Percentiles rank a stretch among this genome's conserved stretches.
Conservation (phyloP, 2,329 filamentous ascomycete genomes). For the Botrytis medusae region DNA sequence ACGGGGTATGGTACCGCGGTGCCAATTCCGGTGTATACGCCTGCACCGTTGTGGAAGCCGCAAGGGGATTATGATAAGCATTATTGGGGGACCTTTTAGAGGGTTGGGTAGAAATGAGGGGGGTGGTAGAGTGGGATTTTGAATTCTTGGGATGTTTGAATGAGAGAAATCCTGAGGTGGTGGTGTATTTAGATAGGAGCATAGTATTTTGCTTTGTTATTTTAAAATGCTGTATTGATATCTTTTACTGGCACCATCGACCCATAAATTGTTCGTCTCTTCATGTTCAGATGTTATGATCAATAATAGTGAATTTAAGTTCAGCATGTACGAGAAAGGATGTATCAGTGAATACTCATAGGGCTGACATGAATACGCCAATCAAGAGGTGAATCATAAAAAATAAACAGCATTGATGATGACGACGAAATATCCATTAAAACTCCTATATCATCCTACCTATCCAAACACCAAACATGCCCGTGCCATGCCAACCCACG, state of each 20-base stretch:
- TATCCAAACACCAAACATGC: conserved; percentile 9
- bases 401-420: neutral
- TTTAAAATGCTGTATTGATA: neutral
- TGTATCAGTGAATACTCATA: neutral
- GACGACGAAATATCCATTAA: conserved; percentile 11
- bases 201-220: neutral
- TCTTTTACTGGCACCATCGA: neutral
- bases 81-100: conserved; percentile 20
- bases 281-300: neutral
- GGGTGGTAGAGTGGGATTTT: neutral
- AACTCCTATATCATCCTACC: conserved; percentile 15
- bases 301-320: neutral
- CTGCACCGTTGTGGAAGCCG: conserved; percentile 39
- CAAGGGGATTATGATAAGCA: conserved; percentile 19
- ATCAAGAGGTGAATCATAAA: neutral
- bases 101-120: neutral
- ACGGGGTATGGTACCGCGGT: conserved; percentile 24
- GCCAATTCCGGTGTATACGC: conserved; percentile 37
- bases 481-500: conserved; percentile 15
- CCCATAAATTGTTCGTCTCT: neutral
- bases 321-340: neutral
- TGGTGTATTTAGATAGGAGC: neutral
- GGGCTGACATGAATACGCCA: neutral
- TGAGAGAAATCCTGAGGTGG: neutral
- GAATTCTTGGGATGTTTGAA: neutral